These are phyloP conservation scores for Calocybe cyanea DNA, from an alignment of 768 basidiomycete species.

Conservation along the genomic window DNA sequence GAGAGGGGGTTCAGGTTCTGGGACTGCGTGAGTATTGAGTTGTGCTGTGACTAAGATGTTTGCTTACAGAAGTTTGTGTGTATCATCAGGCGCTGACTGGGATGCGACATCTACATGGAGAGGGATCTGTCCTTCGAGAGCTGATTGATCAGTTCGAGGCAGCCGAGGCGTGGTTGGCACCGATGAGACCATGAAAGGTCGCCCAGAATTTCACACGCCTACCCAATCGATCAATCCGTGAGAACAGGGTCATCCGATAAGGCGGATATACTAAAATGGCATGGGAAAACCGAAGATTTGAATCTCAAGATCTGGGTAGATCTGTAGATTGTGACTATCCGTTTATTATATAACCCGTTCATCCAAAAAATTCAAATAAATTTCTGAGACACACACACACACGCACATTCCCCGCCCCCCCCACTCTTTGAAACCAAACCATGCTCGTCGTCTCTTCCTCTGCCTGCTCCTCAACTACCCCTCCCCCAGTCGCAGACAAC, in stretches of 20 bases:
- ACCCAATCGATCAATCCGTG: background rate
- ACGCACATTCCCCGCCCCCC: constrained; percentile 12
- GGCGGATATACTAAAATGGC: constrained; percentile 16
- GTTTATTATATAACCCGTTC: background rate
- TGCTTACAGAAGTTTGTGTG: background rate
- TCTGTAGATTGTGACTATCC: constrained; percentile 20
- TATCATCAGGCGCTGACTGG: constrained; percentile 69
- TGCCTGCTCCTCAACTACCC: constrained; percentile 20
- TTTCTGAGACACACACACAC: no score
- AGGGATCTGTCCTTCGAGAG: constrained; percentile 76
- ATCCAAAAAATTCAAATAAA: no score
- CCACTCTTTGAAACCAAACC: constrained; percentile 24
- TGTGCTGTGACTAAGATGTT: constrained; percentile 3
- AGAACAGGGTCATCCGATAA: no score
- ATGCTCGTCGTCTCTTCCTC: constrained; percentile 17
- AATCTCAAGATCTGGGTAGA: no score
- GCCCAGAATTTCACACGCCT: background rate
- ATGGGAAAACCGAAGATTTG: constrained; percentile 22
- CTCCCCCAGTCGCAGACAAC: constrained; percentile 31
- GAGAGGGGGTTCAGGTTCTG: constrained; percentile 98
- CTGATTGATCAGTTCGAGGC: constrained; percentile 95
- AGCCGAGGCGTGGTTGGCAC: constrained; percentile 90
- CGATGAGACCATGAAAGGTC: constrained; percentile 77
- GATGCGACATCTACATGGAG: constrained; percentile 85
- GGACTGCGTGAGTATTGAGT: constrained; percentile 72